phyloP scores from a whole-genome alignment of 805 yeast species.

The Wickerhamiella sorbophila region DNA sequence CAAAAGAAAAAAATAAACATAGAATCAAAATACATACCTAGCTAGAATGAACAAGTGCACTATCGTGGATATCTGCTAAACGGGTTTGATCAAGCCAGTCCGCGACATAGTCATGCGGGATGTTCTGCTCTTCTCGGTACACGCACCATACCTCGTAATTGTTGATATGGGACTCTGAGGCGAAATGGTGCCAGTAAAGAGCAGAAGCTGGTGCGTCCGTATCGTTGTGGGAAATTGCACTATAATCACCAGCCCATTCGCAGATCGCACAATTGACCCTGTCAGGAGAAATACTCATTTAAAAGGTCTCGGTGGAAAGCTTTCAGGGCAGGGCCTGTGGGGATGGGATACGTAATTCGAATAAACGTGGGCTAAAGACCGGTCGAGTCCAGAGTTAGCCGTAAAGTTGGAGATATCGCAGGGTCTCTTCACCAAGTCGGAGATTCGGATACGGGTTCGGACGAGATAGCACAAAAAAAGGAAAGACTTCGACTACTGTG shows the following conservation, averaged over 20 bases:
- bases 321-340: too few species aligned
- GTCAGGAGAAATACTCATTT: background rate
- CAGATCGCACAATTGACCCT: constrained; percentile 16
- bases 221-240: background rate
- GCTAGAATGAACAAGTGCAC: constrained; percentile 1
- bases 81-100: constrained; percentile 21
- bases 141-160: constrained; percentile 19
- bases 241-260: constrained; percentile 20
- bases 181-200: constrained; percentile 15
- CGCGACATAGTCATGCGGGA: constrained; percentile 19
- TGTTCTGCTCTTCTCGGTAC: constrained; percentile 18
- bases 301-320: too few species aligned
- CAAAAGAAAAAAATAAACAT: background rate
- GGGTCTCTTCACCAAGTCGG: too few species aligned
- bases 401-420: too few species aligned
- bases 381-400: too few species aligned
- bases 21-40: background rate
- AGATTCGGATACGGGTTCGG: too few species aligned
- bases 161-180: constrained; percentile 14
- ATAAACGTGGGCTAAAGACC: too few species aligned
- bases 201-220: background rate
- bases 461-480: too few species aligned
- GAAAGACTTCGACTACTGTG: background rate
- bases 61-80: constrained; percentile 10
- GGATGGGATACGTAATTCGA: too few species aligned